Evolutionary conservation across 2,329 filamentous ascomycete species (phyloP).

Genomic region (Hirsutella minnesotensis): DNA sequence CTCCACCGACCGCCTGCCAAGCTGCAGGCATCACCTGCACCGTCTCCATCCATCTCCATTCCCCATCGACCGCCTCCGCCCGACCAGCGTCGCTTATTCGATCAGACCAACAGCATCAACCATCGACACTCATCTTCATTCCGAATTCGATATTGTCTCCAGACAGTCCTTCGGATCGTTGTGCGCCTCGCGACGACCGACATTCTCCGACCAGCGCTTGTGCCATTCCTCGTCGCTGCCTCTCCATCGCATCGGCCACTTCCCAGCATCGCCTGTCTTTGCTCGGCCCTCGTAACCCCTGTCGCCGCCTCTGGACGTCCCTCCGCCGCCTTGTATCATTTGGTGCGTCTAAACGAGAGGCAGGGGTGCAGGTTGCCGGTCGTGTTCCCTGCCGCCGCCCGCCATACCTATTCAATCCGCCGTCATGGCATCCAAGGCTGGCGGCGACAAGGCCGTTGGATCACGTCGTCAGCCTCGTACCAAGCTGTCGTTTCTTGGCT

Average conservation of each 20-base stretch:
- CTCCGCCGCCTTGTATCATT: too few relatives aligned
- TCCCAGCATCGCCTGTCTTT: too few relatives aligned
- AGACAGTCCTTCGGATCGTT: too few relatives aligned
- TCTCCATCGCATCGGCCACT: too few relatives aligned
- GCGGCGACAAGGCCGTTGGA: conserved; percentile 15
- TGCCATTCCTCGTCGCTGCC: too few relatives aligned
- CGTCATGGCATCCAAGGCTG: conserved; percentile 23
- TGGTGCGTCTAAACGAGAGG: not conserved
- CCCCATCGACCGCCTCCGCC: not conserved
- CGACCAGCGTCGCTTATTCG: not conserved
- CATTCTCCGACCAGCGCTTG: too few relatives aligned
- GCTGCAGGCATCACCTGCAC: not conserved
- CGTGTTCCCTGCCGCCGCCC: not conserved
- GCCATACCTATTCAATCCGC: conserved; percentile 1
- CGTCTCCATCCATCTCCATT: not conserved
- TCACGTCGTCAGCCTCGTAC: conserved; percentile 7
- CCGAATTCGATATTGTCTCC: too few relatives aligned
- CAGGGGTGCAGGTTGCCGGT: not conserved
- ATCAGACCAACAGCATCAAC: not conserved
- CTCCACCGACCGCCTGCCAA: not conserved
- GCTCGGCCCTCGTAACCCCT: too few relatives aligned
- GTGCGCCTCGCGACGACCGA: too few relatives aligned
- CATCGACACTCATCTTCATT: not conserved
- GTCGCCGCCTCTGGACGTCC: too few relatives aligned
- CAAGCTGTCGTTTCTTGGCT: conserved; percentile 23